Percentiles rank a stretch among this genome's conserved stretches.
Conservation (phyloP, 768 basidiomycete species). For the Collybia sordida region DNA sequence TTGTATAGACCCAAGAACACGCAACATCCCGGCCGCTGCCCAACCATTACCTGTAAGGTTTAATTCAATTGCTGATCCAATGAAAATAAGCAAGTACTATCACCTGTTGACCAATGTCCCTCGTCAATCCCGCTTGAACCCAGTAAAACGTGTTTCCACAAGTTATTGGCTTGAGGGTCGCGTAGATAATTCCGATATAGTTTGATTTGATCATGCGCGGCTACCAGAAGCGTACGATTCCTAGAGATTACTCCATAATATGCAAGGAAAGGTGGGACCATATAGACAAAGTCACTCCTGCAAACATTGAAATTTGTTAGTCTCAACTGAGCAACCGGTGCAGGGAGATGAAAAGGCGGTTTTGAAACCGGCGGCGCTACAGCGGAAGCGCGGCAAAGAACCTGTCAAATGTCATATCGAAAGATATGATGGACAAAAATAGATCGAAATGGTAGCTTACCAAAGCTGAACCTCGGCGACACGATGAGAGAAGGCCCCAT, state of each 20-base stretch:
- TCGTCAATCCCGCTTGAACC: constrained; percentile 53
- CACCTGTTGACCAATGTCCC: constrained; percentile 83
- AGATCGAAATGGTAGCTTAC: constrained; percentile 32
- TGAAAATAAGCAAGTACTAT: constrained; percentile 9
- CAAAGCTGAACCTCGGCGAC: constrained; percentile 69
- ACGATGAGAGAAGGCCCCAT: constrained; percentile 85
- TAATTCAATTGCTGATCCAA: neutral
- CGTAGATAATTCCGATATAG: constrained; percentile 69
- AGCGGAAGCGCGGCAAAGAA: no score
- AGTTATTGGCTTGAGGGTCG: constrained; percentile 44
- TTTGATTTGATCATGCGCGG: constrained; percentile 70
- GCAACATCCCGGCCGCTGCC: constrained; percentile 86
- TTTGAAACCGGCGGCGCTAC: no score
- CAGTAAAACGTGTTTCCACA: constrained; percentile 78
- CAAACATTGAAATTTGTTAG: neutral
- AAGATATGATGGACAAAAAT: neutral
- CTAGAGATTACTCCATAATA: constrained; percentile 69
- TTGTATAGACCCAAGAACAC: constrained; percentile 75
- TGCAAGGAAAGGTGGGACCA: constrained; percentile 86
- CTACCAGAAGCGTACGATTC: constrained; percentile 57
- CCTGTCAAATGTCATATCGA: neutral
- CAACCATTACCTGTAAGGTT: constrained; percentile 70
- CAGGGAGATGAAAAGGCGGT: neutral
- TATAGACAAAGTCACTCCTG: constrained; percentile 81
- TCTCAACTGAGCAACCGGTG: neutral